Base-by-base conservation (phyloP, 139 green algal genomes). In the Volvox africanus region DNA sequence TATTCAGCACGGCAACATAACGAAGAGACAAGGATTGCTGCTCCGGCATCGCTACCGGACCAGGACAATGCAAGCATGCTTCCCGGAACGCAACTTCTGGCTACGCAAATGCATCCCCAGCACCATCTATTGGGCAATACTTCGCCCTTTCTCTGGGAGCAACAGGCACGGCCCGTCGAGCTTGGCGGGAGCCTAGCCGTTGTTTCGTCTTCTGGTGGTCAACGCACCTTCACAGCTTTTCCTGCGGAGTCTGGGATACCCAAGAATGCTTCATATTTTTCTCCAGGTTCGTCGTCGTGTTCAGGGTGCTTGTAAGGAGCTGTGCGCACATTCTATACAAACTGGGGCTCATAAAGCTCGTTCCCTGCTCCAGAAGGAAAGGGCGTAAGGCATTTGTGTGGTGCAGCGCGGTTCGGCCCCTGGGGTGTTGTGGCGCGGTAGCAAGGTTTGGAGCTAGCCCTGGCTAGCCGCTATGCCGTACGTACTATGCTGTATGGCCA, bases 141-240 rank as follows among this genome's bases (percentile, higher is more conserved):
- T 26, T 61, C 33, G 18, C 21, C 76, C 12, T 82, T 62, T 61
- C 26, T 61, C 32, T 82, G 76, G 76, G 33, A 82, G 30, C 76
- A 82, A 26, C 76, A 82, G 76, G 14, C 55, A 26, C 5, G 17
- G 16, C 33, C 24, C 61, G 73, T 80, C 73, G 73, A 35, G 9
- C 73, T 61, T 82, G 76, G 76, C 76, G 76, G 76, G 76, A 82
- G 76, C 76, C 9, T 61, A 61, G 76, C 76, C 33, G 76, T 61
- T 28, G 21, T 82, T 62, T 61, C 33, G 76, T 61, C 76, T 61
- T 82, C 76, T 62, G 18, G 33, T 28, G 76, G 33, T 61, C 76
- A 82, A 24, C 76, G 76, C 16, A 14, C 30, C 18, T 82, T 62
- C 61, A 2, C 33, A 62, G 33, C n/a, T 28, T 82, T 62, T 61